Conservation (phyloP, 139 green algal genomes). For the Astrephomene gubernaculifera region DNA sequence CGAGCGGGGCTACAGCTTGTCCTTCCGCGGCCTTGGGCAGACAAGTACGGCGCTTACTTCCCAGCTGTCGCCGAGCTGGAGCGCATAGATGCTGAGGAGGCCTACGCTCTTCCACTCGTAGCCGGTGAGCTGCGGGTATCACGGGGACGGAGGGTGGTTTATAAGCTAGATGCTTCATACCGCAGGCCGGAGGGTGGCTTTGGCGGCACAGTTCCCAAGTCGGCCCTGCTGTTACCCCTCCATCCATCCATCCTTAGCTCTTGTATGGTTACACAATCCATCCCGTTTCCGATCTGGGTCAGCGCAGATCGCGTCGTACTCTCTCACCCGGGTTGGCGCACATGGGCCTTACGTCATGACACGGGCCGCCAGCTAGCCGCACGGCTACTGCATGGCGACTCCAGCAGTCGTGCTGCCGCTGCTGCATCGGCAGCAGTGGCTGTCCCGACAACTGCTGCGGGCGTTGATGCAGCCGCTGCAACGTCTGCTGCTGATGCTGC, state of each 20-base stretch:
- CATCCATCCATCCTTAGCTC: background rate
- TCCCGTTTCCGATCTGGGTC: background rate
- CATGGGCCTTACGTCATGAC: background rate
- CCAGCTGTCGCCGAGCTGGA: background rate
- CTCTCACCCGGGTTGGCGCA: background rate
- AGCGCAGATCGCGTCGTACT: background rate
- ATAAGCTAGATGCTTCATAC: background rate
- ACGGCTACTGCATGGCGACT: no score
- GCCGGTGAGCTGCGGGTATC: background rate
- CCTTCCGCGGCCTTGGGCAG: background rate
- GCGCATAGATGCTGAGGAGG: background rate
- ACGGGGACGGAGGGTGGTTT: background rate
- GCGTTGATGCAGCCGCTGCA: no score
- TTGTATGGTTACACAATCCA: background rate
- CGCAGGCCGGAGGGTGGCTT: background rate
- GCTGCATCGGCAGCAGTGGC: no score
- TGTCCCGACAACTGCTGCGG: no score
- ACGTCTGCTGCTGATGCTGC: no score
- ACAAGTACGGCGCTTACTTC: constrained; percentile 6
- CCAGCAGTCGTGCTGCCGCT: no score
- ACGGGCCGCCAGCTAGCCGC: background rate
- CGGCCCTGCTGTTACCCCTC: background rate
- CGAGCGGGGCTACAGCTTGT: background rate
- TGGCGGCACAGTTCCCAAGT: no score
- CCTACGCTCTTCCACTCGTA: background rate